phyloP scores from a whole-genome alignment of 106 monocot species.

The Acorus calamus region DNA sequence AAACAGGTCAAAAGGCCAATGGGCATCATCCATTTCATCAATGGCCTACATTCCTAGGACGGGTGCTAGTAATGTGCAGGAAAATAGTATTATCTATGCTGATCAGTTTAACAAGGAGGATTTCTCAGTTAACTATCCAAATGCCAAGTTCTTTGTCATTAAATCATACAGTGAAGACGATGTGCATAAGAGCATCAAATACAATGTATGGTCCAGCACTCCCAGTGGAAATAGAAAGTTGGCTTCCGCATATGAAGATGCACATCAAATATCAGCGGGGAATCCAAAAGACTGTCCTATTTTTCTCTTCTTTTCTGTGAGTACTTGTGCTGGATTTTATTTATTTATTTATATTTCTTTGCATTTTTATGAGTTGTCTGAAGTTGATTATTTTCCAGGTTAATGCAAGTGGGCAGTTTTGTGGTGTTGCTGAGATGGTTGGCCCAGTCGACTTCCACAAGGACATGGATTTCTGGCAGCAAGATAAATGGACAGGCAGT shows the following conservation, averaged over 20 bases:
- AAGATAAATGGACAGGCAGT: constrained; percentile 87
- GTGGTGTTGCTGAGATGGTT: constrained; percentile 79
- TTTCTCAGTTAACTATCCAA: constrained; percentile 46
- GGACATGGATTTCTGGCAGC: constrained; percentile 96
- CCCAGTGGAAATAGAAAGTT: constrained; percentile 70
- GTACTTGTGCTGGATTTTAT: constrained; percentile 6
- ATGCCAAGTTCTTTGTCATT: constrained; percentile 76
- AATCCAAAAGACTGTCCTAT: constrained; percentile 42
- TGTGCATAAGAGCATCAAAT: constrained; percentile 93
- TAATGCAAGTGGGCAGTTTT: constrained; percentile 90
- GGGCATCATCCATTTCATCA: constrained; percentile 14
- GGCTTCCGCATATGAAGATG: constrained; percentile 54
- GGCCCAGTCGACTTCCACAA: constrained; percentile 73
- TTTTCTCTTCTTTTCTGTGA: constrained; percentile 90
- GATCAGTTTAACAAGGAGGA: constrained; percentile 48
- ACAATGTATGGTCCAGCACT: constrained; percentile 91
- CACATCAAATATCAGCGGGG: constrained; percentile 32
- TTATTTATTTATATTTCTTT: too few relatives aligned
- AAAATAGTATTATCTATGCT: constrained; percentile 32
- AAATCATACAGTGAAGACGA: constrained; percentile 96
- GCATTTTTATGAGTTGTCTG: background rate
- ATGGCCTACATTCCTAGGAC: constrained; percentile 24
- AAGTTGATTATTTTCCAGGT: constrained; percentile 33
- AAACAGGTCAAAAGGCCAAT: constrained; percentile 24
- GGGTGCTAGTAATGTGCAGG: constrained; percentile 16